Conservation (phyloP, 352 stramenopile species). For the Blastocystis hominis region DNA sequence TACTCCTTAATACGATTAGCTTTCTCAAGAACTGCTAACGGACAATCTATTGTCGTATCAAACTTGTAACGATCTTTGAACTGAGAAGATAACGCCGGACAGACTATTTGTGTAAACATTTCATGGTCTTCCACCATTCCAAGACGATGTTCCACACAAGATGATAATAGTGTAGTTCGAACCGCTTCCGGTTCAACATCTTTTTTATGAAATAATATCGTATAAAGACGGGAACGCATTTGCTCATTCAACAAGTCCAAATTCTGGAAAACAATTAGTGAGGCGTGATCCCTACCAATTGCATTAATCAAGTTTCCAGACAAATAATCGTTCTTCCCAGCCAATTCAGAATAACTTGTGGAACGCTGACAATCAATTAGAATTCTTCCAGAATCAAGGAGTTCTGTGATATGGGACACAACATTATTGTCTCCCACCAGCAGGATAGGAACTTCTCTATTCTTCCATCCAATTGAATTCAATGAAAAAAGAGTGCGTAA, state of each 20-base stretch:
- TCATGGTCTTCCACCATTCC: neutral
- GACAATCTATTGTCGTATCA: neutral
- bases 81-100: neutral
- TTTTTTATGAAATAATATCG: neutral
- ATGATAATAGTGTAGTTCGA: too few species aligned
- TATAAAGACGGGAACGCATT: neutral
- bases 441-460: neutral
- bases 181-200: too few species aligned
- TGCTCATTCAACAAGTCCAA: neutral
- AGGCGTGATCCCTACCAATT: neutral
- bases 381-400: neutral
- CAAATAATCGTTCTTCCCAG: neutral
- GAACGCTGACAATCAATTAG: neutral
- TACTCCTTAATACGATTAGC: neutral
- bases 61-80: neutral
- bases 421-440: constrained; percentile 17
- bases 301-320: neutral
- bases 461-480: neutral
- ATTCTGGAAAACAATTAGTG: neutral
- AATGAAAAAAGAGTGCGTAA: neutral
- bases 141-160: neutral
- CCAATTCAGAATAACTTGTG: neutral
- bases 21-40: neutral
- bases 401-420: neutral
- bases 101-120: neutral